Percentiles rank a stretch among this genome's conserved stretches.
Evolutionary conservation across 1,284 basidiomycete species (phyloP).

Genomic region (Cryptococcus wingfieldii): DNA sequence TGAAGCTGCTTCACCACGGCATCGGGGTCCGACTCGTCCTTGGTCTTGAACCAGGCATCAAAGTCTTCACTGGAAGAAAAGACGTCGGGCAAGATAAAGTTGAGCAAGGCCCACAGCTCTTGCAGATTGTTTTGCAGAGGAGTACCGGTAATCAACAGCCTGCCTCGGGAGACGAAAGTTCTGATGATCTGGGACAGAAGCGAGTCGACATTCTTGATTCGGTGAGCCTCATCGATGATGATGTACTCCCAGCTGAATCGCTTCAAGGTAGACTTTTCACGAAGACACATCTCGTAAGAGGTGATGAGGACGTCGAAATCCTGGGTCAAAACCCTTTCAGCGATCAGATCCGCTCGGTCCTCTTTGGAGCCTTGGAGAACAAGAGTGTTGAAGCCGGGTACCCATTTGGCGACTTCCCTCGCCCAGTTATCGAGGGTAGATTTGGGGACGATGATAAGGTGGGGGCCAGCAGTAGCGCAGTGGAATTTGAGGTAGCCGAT

Average conservation of each 20-base stretch:
- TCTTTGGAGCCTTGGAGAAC: conserved; percentile 84
- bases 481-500: conserved; percentile 90
- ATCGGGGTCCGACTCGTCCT: conserved; percentile 69
- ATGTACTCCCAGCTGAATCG: conserved; percentile 99
- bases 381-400: conserved; percentile 79
- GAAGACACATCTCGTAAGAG: conserved; percentile 94
- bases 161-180: conserved; percentile 79
- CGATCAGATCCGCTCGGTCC: conserved; percentile 78
- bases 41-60: conserved; percentile 74
- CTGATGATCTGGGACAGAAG: conserved; percentile 94
- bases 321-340: conserved; percentile 71
- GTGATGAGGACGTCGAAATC: conserved; percentile 95
- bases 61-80: conserved; percentile 69
- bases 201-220: conserved; percentile 99
- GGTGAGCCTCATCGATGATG: conserved; percentile 96
- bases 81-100: conserved; percentile 73
- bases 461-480: conserved; percentile 70
- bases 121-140: conserved; percentile 97
- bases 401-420: conserved; percentile 90
- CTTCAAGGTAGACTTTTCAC: conserved; percentile 85
- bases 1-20: conserved; percentile 92
- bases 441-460: conserved; percentile 95
- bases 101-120: conserved; percentile 92
- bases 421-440: conserved; percentile 96
- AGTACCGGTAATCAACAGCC: conserved; percentile 93